Conservation (phyloP, 768 basidiomycete genomes). For the Pulveroboletus sp. region DNA sequence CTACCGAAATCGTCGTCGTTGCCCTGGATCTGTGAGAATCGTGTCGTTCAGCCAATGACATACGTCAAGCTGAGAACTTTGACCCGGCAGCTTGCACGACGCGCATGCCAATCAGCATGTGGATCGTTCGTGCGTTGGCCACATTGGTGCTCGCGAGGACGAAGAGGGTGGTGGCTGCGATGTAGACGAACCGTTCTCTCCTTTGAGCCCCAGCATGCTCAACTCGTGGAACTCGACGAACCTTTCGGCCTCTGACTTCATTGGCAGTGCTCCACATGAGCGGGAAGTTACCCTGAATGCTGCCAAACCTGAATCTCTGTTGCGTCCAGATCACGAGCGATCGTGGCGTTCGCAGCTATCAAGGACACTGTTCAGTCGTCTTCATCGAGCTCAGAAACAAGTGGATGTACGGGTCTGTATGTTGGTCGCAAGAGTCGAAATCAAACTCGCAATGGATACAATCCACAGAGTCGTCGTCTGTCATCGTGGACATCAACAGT, state of each 20-base stretch:
- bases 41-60: constrained; percentile 1
- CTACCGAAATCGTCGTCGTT: constrained; percentile 68
- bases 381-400: not conserved
- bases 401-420: constrained; percentile 29
- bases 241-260: constrained; percentile 75
- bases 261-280: constrained; percentile 65
- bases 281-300: constrained; percentile 69
- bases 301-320: constrained; percentile 60
- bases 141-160: constrained; percentile 53
- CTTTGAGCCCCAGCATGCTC: constrained; percentile 1
- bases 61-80: constrained; percentile 14
- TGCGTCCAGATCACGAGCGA: constrained; percentile 58
- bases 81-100: constrained; percentile 65
- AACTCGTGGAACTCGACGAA: constrained; percentile 24
- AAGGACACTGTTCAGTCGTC: not conserved
- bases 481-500: not conserved
- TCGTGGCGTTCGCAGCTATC: constrained; percentile 58
- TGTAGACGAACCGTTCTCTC: constrained; percentile 45
- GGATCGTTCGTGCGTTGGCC: constrained; percentile 51
- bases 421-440: constrained; percentile 23
- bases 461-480: constrained; percentile 28
- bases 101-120: constrained; percentile 62
- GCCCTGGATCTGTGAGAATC: constrained; percentile 51
- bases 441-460: constrained; percentile 22
- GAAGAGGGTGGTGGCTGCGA: constrained; percentile 49